Conservation (phyloP, 805 yeast genomes). For the Lachancea kluyveri region DNA sequence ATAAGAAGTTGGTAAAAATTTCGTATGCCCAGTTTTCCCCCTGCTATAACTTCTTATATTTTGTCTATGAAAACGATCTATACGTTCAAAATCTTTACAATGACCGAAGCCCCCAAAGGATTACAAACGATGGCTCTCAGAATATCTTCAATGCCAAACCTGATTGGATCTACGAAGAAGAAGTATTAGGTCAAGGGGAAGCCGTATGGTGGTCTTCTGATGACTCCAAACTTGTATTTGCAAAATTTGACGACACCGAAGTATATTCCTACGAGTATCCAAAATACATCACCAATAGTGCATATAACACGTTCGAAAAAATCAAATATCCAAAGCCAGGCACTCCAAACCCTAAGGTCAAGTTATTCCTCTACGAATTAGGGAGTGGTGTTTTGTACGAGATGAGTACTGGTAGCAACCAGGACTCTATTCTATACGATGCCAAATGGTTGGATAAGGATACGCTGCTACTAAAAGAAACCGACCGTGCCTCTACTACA, state of each 20-base stretch:
- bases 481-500: constrained; percentile 55
- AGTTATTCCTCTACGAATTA: constrained; percentile 40
- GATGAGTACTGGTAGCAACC: constrained; percentile 17
- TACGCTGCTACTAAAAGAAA: constrained; percentile 48
- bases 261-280: constrained; percentile 51
- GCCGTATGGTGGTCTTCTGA: constrained; percentile 74
- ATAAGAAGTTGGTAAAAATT: constrained; percentile 20
- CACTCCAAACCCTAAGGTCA: constrained; percentile 47
- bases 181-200: constrained; percentile 51
- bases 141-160: constrained; percentile 61
- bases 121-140: constrained; percentile 44
- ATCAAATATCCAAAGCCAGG: constrained; percentile 76
- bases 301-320: constrained; percentile 41
- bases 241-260: constrained; percentile 51
- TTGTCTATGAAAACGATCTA: constrained; percentile 50
- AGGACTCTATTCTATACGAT: constrained; percentile 46
- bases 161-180: constrained; percentile 86
- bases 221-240: constrained; percentile 48
- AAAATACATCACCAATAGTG: constrained; percentile 34
- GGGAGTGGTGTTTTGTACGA: constrained; percentile 16
- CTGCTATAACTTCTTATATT: constrained; percentile 46
- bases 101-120: constrained; percentile 8
- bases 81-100: constrained; percentile 38
- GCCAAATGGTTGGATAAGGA: constrained; percentile 50
- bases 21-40: constrained; percentile 59